A percentile compares a stretch with the other conserved stretches of the same genome.
Conservation (phyloP, 2,329 filamentous ascomycete genomes). For the Neofusicoccum cordaticola region DNA sequence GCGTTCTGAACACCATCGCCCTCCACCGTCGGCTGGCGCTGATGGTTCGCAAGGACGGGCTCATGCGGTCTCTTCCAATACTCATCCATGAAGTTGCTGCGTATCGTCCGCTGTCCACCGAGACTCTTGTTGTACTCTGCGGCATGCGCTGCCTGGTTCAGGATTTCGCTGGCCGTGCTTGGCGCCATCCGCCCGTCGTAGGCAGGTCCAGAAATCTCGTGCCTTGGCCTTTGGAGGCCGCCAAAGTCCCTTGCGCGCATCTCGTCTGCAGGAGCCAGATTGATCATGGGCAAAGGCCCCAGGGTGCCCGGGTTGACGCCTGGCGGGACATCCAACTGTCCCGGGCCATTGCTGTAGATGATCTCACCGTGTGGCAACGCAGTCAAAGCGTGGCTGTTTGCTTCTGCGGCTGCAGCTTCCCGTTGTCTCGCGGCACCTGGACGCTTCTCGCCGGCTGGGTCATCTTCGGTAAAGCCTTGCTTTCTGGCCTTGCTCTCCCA, state of each 20-base stretch:
- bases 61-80: slow-evolving; percentile 84
- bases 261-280: slow-evolving; percentile 73
- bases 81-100: slow-evolving; percentile 74
- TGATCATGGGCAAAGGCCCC: slow-evolving; percentile 79
- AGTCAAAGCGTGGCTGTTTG: slow-evolving; percentile 54
- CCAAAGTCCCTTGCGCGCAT: slow-evolving; percentile 77
- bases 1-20: slow-evolving; percentile 39
- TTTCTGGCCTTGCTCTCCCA: slow-evolving; percentile 97
- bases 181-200: slow-evolving; percentile 85
- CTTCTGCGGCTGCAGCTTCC: slow-evolving; percentile 71
- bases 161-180: slow-evolving; percentile 72
- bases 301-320: slow-evolving; percentile 65
- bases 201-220: slow-evolving; percentile 77
- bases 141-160: slow-evolving; percentile 82
- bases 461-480: slow-evolving; percentile 96
- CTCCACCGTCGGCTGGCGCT: slow-evolving; percentile 38
- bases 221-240: slow-evolving; percentile 77
- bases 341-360: slow-evolving; percentile 75
- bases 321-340: slow-evolving; percentile 23
- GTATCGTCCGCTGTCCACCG: slow-evolving; percentile 74
- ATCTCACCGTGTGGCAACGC: slow-evolving; percentile 77
- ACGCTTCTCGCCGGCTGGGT: slow-evolving; percentile 91
- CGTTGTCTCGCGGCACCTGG: slow-evolving; percentile 87
- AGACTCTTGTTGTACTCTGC: slow-evolving; percentile 88
- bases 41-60: slow-evolving; percentile 56